A percentile compares a stretch with the other conserved stretches of the same genome.
These are phyloP conservation scores for Stagonosporopsis chrysanthemi DNA, from an alignment of 2,329 filamentous ascomycete species.

Conservation along the genomic window DNA sequence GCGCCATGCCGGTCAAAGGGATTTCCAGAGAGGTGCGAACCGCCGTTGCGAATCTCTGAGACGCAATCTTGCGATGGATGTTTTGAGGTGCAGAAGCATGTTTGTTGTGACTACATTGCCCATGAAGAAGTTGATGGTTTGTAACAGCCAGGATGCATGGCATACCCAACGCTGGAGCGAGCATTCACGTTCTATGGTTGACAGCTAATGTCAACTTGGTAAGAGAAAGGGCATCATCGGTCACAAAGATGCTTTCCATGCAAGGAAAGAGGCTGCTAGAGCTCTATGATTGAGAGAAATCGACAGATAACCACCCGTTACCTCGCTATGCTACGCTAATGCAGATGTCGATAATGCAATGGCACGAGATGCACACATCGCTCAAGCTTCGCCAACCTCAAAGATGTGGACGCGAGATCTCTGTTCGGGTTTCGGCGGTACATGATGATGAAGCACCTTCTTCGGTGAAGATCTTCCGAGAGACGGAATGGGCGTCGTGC, in stretches of 20 bases:
- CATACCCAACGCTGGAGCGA: background rate
- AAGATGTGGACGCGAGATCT: conserved; percentile 50
- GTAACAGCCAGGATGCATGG: no score
- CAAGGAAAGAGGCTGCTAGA: background rate
- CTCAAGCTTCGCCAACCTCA: conserved; percentile 46
- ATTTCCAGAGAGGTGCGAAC: conserved; percentile 11
- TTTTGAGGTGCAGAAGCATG: background rate
- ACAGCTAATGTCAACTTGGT: background rate
- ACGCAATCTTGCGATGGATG: background rate
- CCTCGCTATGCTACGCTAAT: conserved; percentile 19
- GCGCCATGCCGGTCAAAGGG: conserved; percentile 18
- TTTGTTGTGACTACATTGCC: background rate
- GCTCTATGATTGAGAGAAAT: background rate
- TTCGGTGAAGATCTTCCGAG: conserved; percentile 50
- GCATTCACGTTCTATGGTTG: background rate
- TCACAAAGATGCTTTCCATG: background rate
- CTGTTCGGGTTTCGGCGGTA: conserved; percentile 51
- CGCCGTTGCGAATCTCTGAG: conserved; percentile 3
- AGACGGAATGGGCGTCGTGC: conserved; percentile 50
- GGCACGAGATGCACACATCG: background rate
- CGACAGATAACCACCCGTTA: conserved; percentile 7
- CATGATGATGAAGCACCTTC: conserved; percentile 54
- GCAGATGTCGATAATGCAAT: conserved; percentile 21
- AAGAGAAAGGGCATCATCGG: background rate
- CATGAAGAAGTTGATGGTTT: background rate